phyloP scores from a whole-genome alignment of 2,329 filamentous ascomycete species.

The Thielaviopsis musarum region DNA sequence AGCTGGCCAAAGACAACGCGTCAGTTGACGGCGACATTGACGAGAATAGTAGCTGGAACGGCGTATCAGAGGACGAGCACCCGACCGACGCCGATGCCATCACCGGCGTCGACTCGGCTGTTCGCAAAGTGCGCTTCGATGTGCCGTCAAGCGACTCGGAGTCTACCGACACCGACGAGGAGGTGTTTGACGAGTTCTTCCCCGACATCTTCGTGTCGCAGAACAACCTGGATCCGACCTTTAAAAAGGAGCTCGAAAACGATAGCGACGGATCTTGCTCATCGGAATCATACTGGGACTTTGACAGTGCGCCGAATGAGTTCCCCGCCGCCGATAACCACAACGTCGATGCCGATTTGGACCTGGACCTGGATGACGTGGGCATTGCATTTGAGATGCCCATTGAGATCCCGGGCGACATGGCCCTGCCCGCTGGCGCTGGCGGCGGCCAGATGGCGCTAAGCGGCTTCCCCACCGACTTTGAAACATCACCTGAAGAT shows the following conservation, averaged over 20 bases:
- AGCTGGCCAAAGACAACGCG: not conserved
- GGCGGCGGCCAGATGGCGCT: constrained; percentile 16
- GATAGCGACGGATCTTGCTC: constrained; percentile 42
- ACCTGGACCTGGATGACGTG: constrained; percentile 13
- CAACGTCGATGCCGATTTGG: constrained; percentile 20
- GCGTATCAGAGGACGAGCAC: constrained; percentile 3
- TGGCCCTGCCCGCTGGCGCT: constrained; percentile 15
- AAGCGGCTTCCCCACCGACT: constrained; percentile 14
- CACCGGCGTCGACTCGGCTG: constrained; percentile 24
- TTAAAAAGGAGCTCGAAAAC: constrained; percentile 57
- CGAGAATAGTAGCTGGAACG: constrained; percentile 9
- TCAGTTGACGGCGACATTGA: constrained; percentile 8
- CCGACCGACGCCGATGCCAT: constrained; percentile 29
- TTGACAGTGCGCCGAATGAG: constrained; percentile 28
- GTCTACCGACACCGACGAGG: constrained; percentile 38
- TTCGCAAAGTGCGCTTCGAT: constrained; percentile 60
- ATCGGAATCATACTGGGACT: constrained; percentile 48
- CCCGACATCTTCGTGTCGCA: constrained; percentile 67
- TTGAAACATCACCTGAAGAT: constrained; percentile 20
- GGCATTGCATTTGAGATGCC: constrained; percentile 20
- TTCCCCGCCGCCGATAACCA: constrained; percentile 24
- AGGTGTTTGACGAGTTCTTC: constrained; percentile 46
- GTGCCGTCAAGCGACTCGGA: constrained; percentile 51
- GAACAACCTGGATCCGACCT: constrained; percentile 51
- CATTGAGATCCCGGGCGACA: constrained; percentile 23